Evolutionary conservation across 306 rosid species (phyloP), one percentile per base, ranked within the genome.

Genomic region (Abrus precatorius): DNA sequence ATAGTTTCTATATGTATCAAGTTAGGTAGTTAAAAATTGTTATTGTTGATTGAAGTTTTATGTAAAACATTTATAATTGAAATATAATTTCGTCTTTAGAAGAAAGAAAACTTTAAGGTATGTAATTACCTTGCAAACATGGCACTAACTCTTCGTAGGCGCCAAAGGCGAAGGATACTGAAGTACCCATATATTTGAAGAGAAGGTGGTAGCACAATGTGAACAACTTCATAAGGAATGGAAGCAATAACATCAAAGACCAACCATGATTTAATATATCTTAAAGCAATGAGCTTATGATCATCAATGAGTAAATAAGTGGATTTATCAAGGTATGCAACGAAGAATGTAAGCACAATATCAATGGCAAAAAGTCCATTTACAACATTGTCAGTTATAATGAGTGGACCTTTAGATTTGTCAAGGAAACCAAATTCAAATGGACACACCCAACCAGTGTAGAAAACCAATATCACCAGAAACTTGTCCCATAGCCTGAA

Each of bases 101-200:
- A 29, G 29, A 50, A 76, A 13, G 28, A 40, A 72, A 73, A 7
- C 5, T 10, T 32, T 34, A 20, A 47, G 36, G 7, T 30, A 5
- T 60, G 48, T 43, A 45, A 64, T 33, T 88, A 92, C 98, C 93
- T 88, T 33, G 93, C 82, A 82, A 94, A 92, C 90, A 94, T 63
- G 48, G 90, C 85, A 57, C 98, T 82, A 33, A 88, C 97, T 77
- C 97, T 80, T 6, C 89, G 89, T 29, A 94, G 94, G 75, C 98
- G 97, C 97, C 97, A 94, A 3, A 94, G 88, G 33, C 97, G 93
- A 66, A 92, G 93, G 84, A 89, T 80, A 20, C 78, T 94, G 68
- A 94, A 83, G 86, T 78, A 85, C 7, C 93, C 94, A 77, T 91
- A 94, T 1, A 50, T 8, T 45, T 76, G 68, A 44, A 88, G 75